phyloP scores from a whole-genome alignment of 768 basidiomycete species.

The Ramaria rubella region DNA sequence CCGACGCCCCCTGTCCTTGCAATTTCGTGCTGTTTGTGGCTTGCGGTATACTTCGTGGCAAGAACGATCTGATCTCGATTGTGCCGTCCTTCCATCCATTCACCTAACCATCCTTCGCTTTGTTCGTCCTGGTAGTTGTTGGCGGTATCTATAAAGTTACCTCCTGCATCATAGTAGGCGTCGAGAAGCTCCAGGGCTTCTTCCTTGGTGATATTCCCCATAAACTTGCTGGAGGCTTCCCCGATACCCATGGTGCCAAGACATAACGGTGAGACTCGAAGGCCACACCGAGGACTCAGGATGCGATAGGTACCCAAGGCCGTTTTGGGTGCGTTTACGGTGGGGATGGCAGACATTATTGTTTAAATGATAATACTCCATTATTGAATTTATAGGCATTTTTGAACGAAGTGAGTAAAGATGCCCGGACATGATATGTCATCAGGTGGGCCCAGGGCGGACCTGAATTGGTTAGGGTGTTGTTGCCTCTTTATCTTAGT shows the following conservation, averaged over 20 bases:
- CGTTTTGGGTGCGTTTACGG: no score
- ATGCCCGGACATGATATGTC: no score
- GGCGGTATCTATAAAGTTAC: no score
- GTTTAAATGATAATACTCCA: no score
- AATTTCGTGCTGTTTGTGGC: conserved; percentile 21
- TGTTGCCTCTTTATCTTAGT: no score
- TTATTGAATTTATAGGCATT: no score
- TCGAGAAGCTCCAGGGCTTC: conserved; percentile 27
- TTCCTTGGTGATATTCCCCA: conserved; percentile 23
- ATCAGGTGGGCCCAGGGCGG: no score
- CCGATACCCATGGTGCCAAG: conserved; percentile 41
- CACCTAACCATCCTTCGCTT: conserved; percentile 34
- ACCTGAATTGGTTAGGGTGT: no score
- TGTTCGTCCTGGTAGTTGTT: conserved; percentile 25
- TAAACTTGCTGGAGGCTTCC: conserved; percentile 30
- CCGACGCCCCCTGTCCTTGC: conserved; percentile 22
- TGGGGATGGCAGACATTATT: no score
- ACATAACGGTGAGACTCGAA: conserved; percentile 38
- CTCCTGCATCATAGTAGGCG: conserved; percentile 22
- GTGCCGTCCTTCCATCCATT: conserved; percentile 32
- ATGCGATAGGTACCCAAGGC: no score
- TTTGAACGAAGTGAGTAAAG: no score
- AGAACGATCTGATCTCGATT: conserved; percentile 35
- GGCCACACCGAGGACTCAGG: no score
- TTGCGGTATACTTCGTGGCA: conserved; percentile 17